These are phyloP conservation scores for Pugionium dolabratum DNA, from an alignment of 345 rosid species.

Conservation along the genomic window DNA sequence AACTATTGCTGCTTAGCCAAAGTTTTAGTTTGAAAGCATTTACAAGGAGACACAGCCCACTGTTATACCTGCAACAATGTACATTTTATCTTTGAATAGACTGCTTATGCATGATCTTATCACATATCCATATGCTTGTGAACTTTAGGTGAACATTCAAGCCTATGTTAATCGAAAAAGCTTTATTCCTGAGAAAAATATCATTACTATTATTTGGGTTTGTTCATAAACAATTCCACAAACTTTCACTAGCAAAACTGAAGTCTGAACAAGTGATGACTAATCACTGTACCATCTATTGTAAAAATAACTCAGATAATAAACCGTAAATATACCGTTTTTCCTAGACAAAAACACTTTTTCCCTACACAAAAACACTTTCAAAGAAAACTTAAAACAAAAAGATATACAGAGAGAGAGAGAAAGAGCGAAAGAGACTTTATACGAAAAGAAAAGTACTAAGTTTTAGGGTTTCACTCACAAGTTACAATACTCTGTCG, in stretches of 20 bases:
- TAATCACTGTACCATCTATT: conserved; percentile 12
- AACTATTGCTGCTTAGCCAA: neutral
- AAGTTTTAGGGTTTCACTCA: conserved; percentile 8
- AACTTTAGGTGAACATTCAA: neutral
- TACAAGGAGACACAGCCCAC: conserved; percentile 11
- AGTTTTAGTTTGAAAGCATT: neutral
- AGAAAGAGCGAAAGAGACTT: neutral
- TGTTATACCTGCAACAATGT: conserved; percentile 14
- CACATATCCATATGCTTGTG: neutral
- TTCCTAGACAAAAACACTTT: conserved; percentile 1
- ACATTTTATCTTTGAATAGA: conserved; percentile 23
- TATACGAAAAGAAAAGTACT: conserved; percentile 17
- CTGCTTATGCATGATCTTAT: neutral
- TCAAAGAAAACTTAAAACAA: neutral
- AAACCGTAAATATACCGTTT: neutral
- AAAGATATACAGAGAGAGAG: neutral
- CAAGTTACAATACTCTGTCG: conserved; percentile 17
- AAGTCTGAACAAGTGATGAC: conserved; percentile 7
- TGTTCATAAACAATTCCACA: conserved; percentile 5
- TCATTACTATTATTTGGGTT: neutral
- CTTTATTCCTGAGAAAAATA: neutral
- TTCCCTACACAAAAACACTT: no score
- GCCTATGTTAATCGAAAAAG: neutral
- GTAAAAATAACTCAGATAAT: neutral
- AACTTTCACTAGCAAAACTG: neutral